Percentiles rank a stretch among this genome's conserved stretches.
Evolutionary conservation across 768 basidiomycete genomes (phyloP).

Genomic region (Auricularia sp.): DNA sequence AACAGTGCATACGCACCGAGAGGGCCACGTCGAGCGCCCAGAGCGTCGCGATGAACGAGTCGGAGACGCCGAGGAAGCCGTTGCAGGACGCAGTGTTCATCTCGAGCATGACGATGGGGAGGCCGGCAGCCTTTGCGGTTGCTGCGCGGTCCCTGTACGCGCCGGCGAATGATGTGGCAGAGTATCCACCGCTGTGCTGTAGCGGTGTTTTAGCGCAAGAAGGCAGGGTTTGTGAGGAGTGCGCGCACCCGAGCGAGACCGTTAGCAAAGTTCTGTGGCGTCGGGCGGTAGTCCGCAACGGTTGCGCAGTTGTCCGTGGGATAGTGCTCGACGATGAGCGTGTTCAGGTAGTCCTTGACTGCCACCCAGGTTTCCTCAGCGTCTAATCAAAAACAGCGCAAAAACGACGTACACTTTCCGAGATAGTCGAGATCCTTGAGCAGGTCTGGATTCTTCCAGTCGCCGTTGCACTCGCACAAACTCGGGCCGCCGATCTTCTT

Average conservation of each 20-base stretch:
- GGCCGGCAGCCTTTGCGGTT: conserved; percentile 29
- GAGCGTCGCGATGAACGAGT: conserved; percentile 50
- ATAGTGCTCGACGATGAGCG: conserved; percentile 31
- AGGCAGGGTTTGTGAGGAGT: no score
- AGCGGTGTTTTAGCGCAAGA: background rate
- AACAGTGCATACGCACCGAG: conserved; percentile 41
- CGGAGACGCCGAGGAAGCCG: conserved; percentile 42
- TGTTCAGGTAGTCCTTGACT: conserved; percentile 4
- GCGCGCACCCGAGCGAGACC: background rate
- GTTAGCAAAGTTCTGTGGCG: background rate
- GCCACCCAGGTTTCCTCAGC: conserved; percentile 25
- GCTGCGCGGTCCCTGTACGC: conserved; percentile 42
- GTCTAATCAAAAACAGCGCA: conserved; percentile 1
- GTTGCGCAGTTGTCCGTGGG: conserved; percentile 48
- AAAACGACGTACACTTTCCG: conserved; percentile 35
- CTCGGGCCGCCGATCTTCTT: conserved; percentile 55
- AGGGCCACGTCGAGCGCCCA: conserved; percentile 57
- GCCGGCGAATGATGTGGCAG: conserved; percentile 37
- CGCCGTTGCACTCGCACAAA: conserved; percentile 35
- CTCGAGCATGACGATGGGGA: conserved; percentile 57
- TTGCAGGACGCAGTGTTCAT: conserved; percentile 50
- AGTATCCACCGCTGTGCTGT: conserved; percentile 49
- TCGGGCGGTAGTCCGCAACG: conserved; percentile 4
- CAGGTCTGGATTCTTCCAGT: conserved; percentile 38
- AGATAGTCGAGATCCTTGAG: conserved; percentile 33